Evolutionary conservation across 495 filamentous ascomycete species (phyloP), one percentile per base, ranked within the genome.

Genomic region (Cladorrhinum samala): DNA sequence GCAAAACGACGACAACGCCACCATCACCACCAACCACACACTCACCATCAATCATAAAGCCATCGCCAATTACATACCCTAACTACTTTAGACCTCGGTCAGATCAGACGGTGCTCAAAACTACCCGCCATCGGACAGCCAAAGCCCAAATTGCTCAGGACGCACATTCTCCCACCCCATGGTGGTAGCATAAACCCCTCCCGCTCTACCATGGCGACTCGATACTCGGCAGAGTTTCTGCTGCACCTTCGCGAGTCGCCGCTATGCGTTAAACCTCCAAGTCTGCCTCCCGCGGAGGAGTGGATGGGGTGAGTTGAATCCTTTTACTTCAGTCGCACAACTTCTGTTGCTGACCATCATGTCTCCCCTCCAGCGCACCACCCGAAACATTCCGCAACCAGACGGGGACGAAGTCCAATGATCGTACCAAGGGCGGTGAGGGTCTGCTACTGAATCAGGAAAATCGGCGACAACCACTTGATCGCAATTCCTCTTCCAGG

Each of bases 261-360:
- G 45, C 79, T 96, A 59, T 89, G 90, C 60, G 71, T 79, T 52
- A 95, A 92, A 63, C 93, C 93, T 30, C 68, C 82, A 44, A 77
- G 76, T 46, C 79, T 99, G 39, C 93, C 93, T 21, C 86, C 91
- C 20, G 82, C 87, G 52, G 91, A 95, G 74, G 91, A 97, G 77
- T 99, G 93, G 93, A 96, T 97, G 89, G 91, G 92, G 90, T 95
- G 80, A 65, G 84, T 69, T 46, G 51, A 40, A 45, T 46, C 30
- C 42, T 52, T 17, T 19, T 21, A 27, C n/a, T 5, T 7, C 43
- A 16, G 21, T 14, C 9, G 23, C 27, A 2, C 27, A 21, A 21
- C 33, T 21, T 9, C 18, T 13, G 19, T 33, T 33, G 9, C 51
- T 53, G 30, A 61, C 45, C 30, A 24, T n/a, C 23, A 24, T 17